Evolutionary conservation across 2,329 filamentous ascomycete species (phyloP), one percentile per base, ranked within the genome.

Genomic region (Fusarium metavorans): DNA sequence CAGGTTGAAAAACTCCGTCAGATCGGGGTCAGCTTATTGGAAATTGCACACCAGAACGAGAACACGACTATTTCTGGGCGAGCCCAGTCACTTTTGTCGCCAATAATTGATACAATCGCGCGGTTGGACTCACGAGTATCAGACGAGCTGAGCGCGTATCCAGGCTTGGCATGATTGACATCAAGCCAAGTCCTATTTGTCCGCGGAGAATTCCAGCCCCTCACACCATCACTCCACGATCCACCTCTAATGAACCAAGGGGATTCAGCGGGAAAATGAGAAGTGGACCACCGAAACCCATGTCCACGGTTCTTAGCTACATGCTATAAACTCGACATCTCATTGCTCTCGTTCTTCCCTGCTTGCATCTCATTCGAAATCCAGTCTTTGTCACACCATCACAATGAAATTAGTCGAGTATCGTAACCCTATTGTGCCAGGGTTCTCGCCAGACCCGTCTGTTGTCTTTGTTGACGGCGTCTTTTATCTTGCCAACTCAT

Each of bases 1-100:
- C 23, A 71, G 68, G 70, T 73, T 13, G 70, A 73, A 61, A 73
- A 73, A 71, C 70, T 73, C 30, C 70, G 70, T 8, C 67, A 68
- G 23, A 50, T 64, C 5, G 70, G 70, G 1, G 68, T 68, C 6
- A 66, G 60, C n/a, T 43, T 73, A 14, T 52, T 73, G 5, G 68
- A 68, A 52, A 71, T 71, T 18, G 27, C 41, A 10, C 64, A 73
- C 41, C 56, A 73, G 37, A 73, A 57, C 30, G 27, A 54, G 6
- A 64, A 68, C 39, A 37, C 39, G 1, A 14, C 67, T 5, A 48
- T 73, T 32, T 63, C 64, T 27, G 34, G 45, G 3, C 68, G 68
- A n/a, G 64, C 70, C 2, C 50, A 43, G 11, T 60, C 64, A 1
- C 34, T 73, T 0, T 18, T 71, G 18, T 34, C 41, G 1, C 43